Evolutionary conservation across 2,329 filamentous ascomycete species (phyloP).

Genomic region (Ophiostoma pallidulum): DNA sequence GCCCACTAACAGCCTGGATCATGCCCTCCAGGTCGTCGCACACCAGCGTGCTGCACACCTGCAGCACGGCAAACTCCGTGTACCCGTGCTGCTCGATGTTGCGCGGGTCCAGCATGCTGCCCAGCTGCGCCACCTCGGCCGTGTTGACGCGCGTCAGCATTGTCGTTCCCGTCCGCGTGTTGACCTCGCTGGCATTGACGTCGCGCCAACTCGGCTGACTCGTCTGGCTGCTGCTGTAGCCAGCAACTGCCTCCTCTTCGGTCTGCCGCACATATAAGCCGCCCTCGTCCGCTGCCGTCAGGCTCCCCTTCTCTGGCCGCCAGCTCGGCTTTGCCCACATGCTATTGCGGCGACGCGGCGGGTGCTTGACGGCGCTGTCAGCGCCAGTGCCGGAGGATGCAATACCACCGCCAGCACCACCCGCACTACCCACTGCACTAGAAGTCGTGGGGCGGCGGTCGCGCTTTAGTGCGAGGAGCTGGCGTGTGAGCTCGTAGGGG

Average conservation of each 20-base stretch:
- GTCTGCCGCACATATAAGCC: constrained; percentile 6
- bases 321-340: constrained; percentile 7
- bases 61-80: constrained; percentile 64
- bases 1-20: constrained; percentile 49
- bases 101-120: constrained; percentile 48
- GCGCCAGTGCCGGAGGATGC: neutral
- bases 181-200: constrained; percentile 1
- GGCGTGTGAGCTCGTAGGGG: constrained; percentile 49
- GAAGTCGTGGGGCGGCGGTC: too few species aligned
- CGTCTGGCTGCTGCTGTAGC: too few species aligned
- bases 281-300: neutral
- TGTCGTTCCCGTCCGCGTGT: constrained; percentile 10
- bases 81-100: constrained; percentile 65
- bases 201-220: constrained; percentile 9
- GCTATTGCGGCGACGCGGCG: constrained; percentile 7
- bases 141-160: constrained; percentile 10
- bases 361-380: neutral
- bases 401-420: neutral
- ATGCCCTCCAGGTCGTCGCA: constrained; percentile 58
- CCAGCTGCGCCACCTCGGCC: neutral
- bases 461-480: constrained; percentile 48
- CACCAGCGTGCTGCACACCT: constrained; percentile 60
- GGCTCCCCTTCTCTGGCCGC: neutral
- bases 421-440: too few species aligned
- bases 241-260: too few species aligned